These are phyloP conservation scores for Quercus agrifolia DNA, from an alignment of 306 rosid genomes.

Conservation along the genomic window DNA sequence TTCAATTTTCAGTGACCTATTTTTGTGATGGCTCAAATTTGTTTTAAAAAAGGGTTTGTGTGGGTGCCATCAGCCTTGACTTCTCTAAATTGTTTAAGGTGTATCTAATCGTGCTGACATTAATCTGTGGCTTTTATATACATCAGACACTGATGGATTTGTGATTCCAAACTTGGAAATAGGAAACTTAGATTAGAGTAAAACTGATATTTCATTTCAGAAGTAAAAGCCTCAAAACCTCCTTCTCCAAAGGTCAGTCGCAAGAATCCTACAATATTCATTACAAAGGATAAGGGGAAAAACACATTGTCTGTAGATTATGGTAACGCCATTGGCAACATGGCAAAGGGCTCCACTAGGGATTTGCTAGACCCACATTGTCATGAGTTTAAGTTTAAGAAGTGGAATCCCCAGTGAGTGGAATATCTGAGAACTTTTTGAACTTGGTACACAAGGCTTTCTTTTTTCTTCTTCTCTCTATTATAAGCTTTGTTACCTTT, in stretches of 20 bases:
- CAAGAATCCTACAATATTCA: background rate
- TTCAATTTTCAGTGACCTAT: background rate
- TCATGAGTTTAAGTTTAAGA: constrained; percentile 76
- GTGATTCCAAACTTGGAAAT: constrained; percentile 94
- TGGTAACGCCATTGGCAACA: constrained; percentile 38
- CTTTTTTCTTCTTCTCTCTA: no score
- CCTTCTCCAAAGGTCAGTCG: constrained; percentile 55
- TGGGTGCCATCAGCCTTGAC: background rate
- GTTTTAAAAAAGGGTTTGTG: background rate
- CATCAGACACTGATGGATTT: constrained; percentile 78
- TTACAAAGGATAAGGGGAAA: constrained; percentile 54
- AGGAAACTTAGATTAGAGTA: no score
- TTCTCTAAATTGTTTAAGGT: background rate
- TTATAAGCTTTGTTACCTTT: no score
- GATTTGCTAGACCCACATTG: constrained; percentile 97
- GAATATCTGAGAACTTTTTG: background rate
- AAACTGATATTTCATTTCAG: constrained; percentile 32
- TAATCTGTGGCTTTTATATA: background rate
- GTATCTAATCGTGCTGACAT: background rate
- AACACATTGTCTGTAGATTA: constrained; percentile 87
- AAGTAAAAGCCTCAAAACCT: constrained; percentile 55
- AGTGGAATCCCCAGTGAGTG: constrained; percentile 39
- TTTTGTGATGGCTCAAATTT: background rate
- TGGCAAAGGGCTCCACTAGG: constrained; percentile 52
- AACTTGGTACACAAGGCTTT: background rate